A percentile compares a stretch with the other conserved stretches of the same genome.
phyloP scores from a whole-genome alignment of 345 rosid genomes.

The Syzygium aqueum region DNA sequence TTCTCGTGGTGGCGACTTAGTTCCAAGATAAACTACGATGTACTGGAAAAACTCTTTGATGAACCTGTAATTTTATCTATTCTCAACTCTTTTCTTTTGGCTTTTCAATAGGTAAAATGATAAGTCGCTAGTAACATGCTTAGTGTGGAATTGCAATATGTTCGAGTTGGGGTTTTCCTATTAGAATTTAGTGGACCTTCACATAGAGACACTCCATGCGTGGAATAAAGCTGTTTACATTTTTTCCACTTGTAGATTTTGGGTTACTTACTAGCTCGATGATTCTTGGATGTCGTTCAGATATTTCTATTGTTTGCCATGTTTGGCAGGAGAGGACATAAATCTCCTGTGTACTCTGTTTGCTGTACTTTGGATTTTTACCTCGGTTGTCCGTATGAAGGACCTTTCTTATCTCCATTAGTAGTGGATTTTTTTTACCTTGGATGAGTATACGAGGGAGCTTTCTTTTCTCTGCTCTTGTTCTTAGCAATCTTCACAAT shows the following conservation, averaged over 20 bases:
- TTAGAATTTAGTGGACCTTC: background rate
- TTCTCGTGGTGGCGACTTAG: constrained; percentile 50
- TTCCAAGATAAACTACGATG: constrained; percentile 59
- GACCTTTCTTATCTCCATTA: background rate
- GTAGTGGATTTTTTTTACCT: background rate
- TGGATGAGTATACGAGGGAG: background rate
- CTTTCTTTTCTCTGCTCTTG: background rate
- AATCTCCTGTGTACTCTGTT: background rate
- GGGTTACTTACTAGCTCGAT: background rate
- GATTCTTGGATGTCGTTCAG: background rate
- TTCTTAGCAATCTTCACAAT: background rate
- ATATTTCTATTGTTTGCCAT: background rate
- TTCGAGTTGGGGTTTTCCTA: background rate
- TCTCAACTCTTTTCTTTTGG: background rate
- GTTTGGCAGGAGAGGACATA: background rate
- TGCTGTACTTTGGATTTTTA: background rate
- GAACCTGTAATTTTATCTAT: constrained; percentile 36
- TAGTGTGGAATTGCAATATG: background rate
- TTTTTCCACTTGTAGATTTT: background rate
- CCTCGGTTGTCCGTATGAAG: background rate
- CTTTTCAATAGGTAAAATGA: background rate
- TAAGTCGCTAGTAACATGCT: background rate
- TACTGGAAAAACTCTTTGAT: constrained; percentile 56
- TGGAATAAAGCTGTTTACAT: background rate
- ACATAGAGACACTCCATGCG: background rate